Evolutionary conservation across 2,329 filamentous ascomycete genomes (phyloP), one percentile per base, ranked within the genome.

Genomic region (Diaporthe sp.): DNA sequence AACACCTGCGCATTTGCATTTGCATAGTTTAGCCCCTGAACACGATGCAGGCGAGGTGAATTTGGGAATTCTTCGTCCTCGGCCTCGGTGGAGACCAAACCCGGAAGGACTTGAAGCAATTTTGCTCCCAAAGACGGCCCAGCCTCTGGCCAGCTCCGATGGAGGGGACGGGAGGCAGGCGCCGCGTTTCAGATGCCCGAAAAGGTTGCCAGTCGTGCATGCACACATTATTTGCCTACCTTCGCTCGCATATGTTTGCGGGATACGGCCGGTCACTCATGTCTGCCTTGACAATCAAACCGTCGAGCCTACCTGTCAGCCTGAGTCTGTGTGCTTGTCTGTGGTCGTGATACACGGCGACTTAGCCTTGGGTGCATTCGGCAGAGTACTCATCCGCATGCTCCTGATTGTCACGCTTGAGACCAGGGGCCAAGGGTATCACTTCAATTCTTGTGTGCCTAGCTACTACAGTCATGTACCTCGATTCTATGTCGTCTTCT

Each of bases 401-500:
- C 19, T 42, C n/a, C 22, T 46, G 49, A 17, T 46, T 9, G 28
- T 51, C 25, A 46, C 65, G 31, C 3, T 19, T 28, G 34, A 28
- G 37, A 22, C 19, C 19, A 22, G 28, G 25, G n/a, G 34, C 34
- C n/a, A 55, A 67, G 73, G 73, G 73, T 75, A 75, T 75, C 73
- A 72, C 58, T 67, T 62, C 65, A 53, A 72, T 67, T 57, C 55
- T 67, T 58, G 22, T 75, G 34, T 65, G 57, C 67, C 49, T 67
- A 62, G 46, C 37, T 57, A 28, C n/a, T 28, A 46, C 34, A 28
- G 1, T 44, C 8, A 49, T 42, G 42, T 46, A 51, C 39, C 53
- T 34, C 5, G 37, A 3, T 13, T 51, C 71, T 62, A 79, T 75
- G 82, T 83, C 19, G 78, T 77, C 84, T 88, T 90, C 72, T 87